Percentiles rank a stretch among this genome's conserved stretches.
Evolutionary conservation across 1,139 yeast genomes (phyloP).

Genomic region (Trichomonascaceae sp.): DNA sequence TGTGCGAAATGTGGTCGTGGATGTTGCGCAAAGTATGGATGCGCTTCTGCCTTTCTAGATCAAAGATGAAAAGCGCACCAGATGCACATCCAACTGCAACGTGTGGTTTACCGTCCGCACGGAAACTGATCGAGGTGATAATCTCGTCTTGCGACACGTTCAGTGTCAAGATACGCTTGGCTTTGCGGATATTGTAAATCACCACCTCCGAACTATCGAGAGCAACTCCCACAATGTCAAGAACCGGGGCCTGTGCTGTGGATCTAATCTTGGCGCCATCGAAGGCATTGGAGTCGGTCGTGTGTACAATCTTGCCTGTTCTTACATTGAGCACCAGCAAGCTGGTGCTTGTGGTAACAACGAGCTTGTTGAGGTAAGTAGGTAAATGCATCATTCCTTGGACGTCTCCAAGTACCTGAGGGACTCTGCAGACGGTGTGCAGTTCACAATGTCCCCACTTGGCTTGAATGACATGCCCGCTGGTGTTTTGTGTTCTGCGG

Average conservation of each 20-base stretch:
- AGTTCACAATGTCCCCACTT: conserved; percentile 26
- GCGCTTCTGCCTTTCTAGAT: conserved; percentile 55
- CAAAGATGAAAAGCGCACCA: conserved; percentile 83
- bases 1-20: conserved; percentile 67
- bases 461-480: conserved; percentile 16
- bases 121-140: conserved; percentile 65
- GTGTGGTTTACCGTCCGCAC: conserved; percentile 86
- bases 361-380: conserved; percentile 81
- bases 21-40: conserved; percentile 64
- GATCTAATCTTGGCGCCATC: conserved; percentile 32
- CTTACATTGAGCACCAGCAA: conserved; percentile 56
- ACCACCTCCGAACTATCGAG: conserved; percentile 53
- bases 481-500: conserved; percentile 34
- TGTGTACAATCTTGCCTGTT: conserved; percentile 60
- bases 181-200: conserved; percentile 59
- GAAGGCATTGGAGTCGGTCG: conserved; percentile 32
- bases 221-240: conserved; percentile 75
- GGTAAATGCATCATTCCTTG: conserved; percentile 72
- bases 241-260: conserved; percentile 71
- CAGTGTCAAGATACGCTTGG: conserved; percentile 42
- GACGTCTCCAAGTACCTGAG: conserved; percentile 51
- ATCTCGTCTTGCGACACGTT: conserved; percentile 37
- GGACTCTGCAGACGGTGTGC: conserved; percentile 50
- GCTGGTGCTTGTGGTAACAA: conserved; percentile 50
- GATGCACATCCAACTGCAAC: conserved; percentile 64